Evolutionary conservation across 225 moss, liverwort and hornwort species (phyloP).

Genomic region (Polytrichum commune): DNA sequence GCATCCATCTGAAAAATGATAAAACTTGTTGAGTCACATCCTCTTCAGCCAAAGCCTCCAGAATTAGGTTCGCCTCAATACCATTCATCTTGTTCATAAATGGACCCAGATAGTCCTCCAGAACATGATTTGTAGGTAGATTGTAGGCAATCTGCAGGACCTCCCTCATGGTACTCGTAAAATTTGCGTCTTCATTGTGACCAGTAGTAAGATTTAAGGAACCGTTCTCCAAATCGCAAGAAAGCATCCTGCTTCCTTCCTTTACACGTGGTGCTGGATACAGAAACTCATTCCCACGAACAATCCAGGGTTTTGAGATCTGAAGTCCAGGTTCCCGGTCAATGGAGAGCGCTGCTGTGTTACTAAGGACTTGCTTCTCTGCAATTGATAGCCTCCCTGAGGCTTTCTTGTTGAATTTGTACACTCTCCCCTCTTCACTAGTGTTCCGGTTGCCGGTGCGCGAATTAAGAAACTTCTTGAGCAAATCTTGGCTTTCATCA

Average conservation of each 20-base stretch:
- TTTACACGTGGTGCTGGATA: slow-evolving; percentile 17
- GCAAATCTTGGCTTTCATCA: slow-evolving; percentile 35
- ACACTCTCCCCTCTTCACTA: slow-evolving; percentile 44
- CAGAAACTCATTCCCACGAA: slow-evolving; percentile 17
- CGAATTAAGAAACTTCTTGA: slow-evolving; percentile 45
- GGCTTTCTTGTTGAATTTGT: slow-evolving; percentile 44
- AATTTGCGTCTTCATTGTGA: slow-evolving; percentile 6
- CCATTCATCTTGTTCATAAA: slow-evolving; percentile 45
- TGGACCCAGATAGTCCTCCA: slow-evolving; percentile 67
- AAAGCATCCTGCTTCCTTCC: slow-evolving; percentile 9
- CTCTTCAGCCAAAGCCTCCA: slow-evolving; percentile 62
- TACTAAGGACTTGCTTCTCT: background rate
- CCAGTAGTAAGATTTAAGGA: background rate
- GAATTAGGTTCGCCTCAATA: slow-evolving; percentile 61
- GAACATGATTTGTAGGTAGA: slow-evolving; percentile 44
- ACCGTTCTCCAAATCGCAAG: background rate
- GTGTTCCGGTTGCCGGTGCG: slow-evolving; percentile 52
- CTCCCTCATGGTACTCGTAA: slow-evolving; percentile 31
- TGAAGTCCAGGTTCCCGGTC: slow-evolving; percentile 7
- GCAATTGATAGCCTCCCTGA: background rate
- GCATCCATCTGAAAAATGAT: slow-evolving; percentile 97
- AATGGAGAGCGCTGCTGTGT: no score
- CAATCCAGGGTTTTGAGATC: slow-evolving; percentile 14
- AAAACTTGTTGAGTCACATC: slow-evolving; percentile 53
- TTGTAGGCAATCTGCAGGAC: slow-evolving; percentile 57